These are phyloP conservation scores for Eucalyptus erythrocorys DNA, from an alignment of 345 rosid species.

Conservation along the genomic window DNA sequence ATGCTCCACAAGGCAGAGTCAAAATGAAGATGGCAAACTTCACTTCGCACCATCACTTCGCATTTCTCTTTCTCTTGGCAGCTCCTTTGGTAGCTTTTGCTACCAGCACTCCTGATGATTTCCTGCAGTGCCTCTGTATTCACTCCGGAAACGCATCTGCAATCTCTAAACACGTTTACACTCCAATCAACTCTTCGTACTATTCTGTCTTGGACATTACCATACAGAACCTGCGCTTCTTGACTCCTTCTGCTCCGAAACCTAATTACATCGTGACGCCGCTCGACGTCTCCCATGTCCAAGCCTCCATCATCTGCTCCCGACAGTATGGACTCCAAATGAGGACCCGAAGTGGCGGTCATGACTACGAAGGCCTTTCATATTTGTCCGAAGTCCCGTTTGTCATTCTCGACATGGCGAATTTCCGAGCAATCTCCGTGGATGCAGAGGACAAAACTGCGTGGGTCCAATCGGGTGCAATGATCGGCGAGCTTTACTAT, in stretches of 20 bases:
- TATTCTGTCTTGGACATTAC: background rate
- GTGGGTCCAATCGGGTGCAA: slow-evolving; percentile 51
- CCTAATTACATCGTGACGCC: slow-evolving; percentile 22
- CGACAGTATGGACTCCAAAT: slow-evolving; percentile 10
- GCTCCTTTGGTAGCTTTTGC: background rate
- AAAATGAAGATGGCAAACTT: background rate
- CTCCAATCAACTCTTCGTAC: background rate
- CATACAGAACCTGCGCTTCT: background rate
- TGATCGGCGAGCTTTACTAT: slow-evolving; percentile 39
- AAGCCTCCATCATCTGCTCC: slow-evolving; percentile 23
- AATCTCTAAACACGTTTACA: background rate
- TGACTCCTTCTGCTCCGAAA: slow-evolving; percentile 5
- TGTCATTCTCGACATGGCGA: slow-evolving; percentile 26
- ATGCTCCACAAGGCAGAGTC: background rate
- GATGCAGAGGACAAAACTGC: slow-evolving; percentile 22
- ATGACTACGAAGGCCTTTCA: slow-evolving; percentile 47
- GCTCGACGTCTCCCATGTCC: slow-evolving; percentile 16
- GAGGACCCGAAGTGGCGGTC: slow-evolving; percentile 42
- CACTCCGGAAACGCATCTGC: background rate
- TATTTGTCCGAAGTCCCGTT: slow-evolving; percentile 29
- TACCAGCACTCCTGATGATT: background rate
- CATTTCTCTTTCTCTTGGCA: background rate
- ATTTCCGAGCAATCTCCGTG: slow-evolving; percentile 20
- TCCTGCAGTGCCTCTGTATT: slow-evolving; percentile 1
- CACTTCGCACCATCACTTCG: background rate